Evolutionary conservation across 495 filamentous ascomycete species (phyloP).

Genomic region (Neurospora africana): DNA sequence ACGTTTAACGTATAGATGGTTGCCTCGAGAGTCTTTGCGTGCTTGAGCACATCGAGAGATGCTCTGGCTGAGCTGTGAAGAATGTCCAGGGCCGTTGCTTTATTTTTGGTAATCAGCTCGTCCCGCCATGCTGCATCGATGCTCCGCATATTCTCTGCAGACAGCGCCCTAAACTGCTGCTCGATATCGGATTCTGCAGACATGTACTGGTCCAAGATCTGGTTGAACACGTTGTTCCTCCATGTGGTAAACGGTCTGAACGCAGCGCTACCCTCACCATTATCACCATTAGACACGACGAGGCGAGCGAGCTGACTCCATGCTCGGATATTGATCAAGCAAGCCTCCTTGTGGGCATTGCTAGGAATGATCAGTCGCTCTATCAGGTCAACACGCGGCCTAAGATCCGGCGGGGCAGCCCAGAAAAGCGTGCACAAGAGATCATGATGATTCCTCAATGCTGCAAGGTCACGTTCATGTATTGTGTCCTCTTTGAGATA

Average conservation of each 20-base stretch:
- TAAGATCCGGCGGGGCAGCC: slow-evolving; percentile 59
- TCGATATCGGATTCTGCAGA: slow-evolving; percentile 39
- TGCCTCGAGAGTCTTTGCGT: slow-evolving; percentile 25
- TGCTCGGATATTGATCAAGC: slow-evolving; percentile 67
- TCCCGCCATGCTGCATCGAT: slow-evolving; percentile 30
- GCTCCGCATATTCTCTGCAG: slow-evolving; percentile 20
- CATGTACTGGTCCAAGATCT: slow-evolving; percentile 38
- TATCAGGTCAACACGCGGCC: slow-evolving; percentile 62
- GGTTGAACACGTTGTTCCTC: slow-evolving; percentile 47
- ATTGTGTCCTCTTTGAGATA: slow-evolving; percentile 76
- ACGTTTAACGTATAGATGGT: slow-evolving; percentile 28
- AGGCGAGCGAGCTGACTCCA: slow-evolving; percentile 75
- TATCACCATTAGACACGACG: slow-evolving; percentile 52
- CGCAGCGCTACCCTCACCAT: slow-evolving; percentile 37
- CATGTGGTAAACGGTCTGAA: slow-evolving; percentile 57
- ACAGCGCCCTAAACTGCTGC: slow-evolving; percentile 33
- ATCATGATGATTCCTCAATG: slow-evolving; percentile 87
- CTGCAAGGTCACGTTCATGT: slow-evolving; percentile 65
- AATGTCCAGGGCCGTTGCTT: slow-evolving; percentile 35
- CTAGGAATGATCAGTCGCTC: slow-evolving; percentile 68
- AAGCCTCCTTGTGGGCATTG: slow-evolving; percentile 75
- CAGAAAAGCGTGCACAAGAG: slow-evolving; percentile 83
- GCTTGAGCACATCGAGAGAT: slow-evolving; percentile 30
- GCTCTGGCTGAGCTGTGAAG: slow-evolving; percentile 29
- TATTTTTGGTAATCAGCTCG: slow-evolving; percentile 32